Evolutionary conservation across 805 yeast species (phyloP).

Genomic region (Ogataea methanolica): DNA sequence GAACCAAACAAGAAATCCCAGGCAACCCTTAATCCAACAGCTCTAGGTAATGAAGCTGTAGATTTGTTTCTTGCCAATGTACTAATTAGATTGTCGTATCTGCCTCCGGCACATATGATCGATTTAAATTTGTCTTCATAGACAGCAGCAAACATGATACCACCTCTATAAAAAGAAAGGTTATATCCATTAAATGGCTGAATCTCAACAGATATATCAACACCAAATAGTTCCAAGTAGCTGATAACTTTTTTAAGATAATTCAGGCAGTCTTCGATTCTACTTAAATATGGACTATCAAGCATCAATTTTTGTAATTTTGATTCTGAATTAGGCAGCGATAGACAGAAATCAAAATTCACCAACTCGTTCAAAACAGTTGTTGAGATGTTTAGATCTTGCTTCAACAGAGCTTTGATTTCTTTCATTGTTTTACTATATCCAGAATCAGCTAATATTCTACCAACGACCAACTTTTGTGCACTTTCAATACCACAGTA

Average conservation of each 20-base stretch:
- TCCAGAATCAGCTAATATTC: slow-evolving; percentile 72
- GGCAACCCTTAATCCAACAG: slow-evolving; percentile 85
- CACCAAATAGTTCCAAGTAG: slow-evolving; percentile 54
- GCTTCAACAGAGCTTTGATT: slow-evolving; percentile 42
- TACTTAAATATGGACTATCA: slow-evolving; percentile 59
- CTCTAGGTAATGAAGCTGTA: slow-evolving; percentile 39
- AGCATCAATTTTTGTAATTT: slow-evolving; percentile 67
- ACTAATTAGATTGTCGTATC: slow-evolving; percentile 74
- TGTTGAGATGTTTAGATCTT: slow-evolving; percentile 71
- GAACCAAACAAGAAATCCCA: slow-evolving; percentile 58
- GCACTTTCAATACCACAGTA: slow-evolving; percentile 77
- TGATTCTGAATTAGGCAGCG: slow-evolving; percentile 58
- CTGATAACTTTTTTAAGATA: slow-evolving; percentile 58
- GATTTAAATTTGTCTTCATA: slow-evolving; percentile 51
- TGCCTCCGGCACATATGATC: slow-evolving; percentile 86
- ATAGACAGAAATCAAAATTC: slow-evolving; percentile 70
- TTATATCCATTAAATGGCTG: slow-evolving; percentile 86
- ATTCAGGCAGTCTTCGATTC: slow-evolving; percentile 57
- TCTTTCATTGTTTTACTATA: slow-evolving; percentile 61
- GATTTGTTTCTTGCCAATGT: slow-evolving; percentile 52
- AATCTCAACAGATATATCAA: slow-evolving; percentile 44
- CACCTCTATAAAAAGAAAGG: slow-evolving; percentile 69
- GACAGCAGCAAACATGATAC: slow-evolving; percentile 85
- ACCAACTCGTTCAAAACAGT: slow-evolving; percentile 80
- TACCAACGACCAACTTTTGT: slow-evolving; percentile 63